Base-by-base conservation (phyloP, 1,284 basidiomycete genomes). In the Marasmius tenuissimus region DNA sequence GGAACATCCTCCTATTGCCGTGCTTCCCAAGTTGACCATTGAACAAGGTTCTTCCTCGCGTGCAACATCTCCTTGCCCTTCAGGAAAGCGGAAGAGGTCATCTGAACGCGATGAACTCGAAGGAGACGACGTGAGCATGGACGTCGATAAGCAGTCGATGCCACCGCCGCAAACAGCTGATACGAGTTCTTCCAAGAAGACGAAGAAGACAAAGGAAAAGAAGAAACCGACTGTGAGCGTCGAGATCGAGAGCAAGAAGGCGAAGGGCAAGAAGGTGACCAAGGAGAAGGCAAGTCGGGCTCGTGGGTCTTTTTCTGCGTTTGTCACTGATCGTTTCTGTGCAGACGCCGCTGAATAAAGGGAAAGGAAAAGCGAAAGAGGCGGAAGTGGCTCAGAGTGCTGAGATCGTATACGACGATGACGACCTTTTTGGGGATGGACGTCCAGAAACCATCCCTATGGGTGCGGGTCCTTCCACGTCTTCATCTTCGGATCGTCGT, bases 351-450 rank as follows among this genome's bases (percentile, higher is more conserved):
- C 58, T 40, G 34, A 11, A 42, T 10, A 62, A 64, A 42, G 45
- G 42, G 47, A 60, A 61, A 48, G 22, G 53, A 33, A 60, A 57
- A 40, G 57, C 47, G 6, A 66, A 62, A 45, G 61, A 34, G 33
- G 57, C 49, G 38, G 54, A 38, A 20, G 58, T 34, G 18, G 40
- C 37, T 51, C 12, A 49, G 48, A 49, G 4, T 20, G 10, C 48
- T 2, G 48, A 49, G 27, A 20, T 49, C 18, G 6, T 49, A 10
- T 1, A 38, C 20, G 52, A 54, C 20, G 33, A 11, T 7, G 52
- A 54, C 16, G 52, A 54, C 34, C 45, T 47, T 20, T 47, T 47
- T n/a, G 45, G 52, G 18, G 52, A 18, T 38, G 52, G 34, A 54
- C 16, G 11, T 38, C 34, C 37, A 3, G 33, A 9, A 18, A 35